Percentiles rank a stretch among this genome's conserved stretches.
Conservation (phyloP, 2,329 filamentous ascomycete genomes). For the Alternaria sp. region DNA sequence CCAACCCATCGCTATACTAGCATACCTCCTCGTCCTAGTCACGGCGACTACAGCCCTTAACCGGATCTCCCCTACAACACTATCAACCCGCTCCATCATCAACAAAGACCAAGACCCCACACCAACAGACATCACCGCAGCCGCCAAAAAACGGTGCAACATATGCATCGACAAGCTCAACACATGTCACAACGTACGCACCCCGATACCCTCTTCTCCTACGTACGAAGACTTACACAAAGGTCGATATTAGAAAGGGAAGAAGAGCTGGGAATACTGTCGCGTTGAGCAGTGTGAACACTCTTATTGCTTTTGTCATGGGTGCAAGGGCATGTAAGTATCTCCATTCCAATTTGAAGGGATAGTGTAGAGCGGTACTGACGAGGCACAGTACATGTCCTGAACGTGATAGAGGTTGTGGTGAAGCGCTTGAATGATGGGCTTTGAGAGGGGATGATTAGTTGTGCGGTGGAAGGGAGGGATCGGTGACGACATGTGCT, state of each 20-base stretch:
- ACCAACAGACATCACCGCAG: neutral
- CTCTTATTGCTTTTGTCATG: neutral
- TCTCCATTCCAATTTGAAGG: neutral
- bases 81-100: neutral
- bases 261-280: neutral
- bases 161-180: neutral
- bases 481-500: no score
- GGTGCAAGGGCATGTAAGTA: neutral
- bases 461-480: no score
- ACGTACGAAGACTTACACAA: rapidly evolving
- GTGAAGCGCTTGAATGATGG: no score
- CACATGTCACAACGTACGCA: neutral
- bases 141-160: neutral
- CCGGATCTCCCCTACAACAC: neutral
- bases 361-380: rapidly evolving
- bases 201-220: neutral
- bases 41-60: neutral
- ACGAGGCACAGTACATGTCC: neutral
- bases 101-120: neutral
- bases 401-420: neutral
- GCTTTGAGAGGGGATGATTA: no score
- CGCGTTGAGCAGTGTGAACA: neutral
- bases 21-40: neutral
- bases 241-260: rapidly evolving
- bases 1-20: neutral